phyloP scores from a whole-genome alignment of 2,329 filamentous ascomycete genomes.

The Cladophialophora chaetospira region DNA sequence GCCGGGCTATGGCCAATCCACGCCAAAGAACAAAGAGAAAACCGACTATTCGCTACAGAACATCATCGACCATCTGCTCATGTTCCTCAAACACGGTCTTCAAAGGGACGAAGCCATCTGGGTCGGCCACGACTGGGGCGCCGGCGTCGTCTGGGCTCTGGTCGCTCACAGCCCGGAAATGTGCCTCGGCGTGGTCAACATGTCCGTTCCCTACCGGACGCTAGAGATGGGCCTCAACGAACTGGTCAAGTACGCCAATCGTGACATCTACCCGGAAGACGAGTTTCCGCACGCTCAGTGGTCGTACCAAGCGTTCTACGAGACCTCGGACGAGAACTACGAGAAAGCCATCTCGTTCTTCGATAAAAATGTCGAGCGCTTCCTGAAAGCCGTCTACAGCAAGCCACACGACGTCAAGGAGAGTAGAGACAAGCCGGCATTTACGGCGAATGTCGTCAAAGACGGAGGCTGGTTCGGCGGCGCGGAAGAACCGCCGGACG shows the following conservation, averaged over 20 bases:
- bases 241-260: conserved; percentile 42
- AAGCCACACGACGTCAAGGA: background rate
- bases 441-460: conserved; percentile 28
- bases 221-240: conserved; percentile 46
- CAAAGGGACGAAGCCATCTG: conserved; percentile 29
- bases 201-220: conserved; percentile 46
- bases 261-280: conserved; percentile 49
- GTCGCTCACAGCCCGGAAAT: conserved; percentile 22
- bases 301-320: conserved; percentile 21
- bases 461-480: conserved; percentile 32
- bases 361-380: conserved; percentile 12
- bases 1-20: conserved; percentile 41
- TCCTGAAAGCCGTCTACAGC: conserved; percentile 11
- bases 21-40: conserved; percentile 10
- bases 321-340: conserved; percentile 7
- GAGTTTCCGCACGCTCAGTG: conserved; percentile 37
- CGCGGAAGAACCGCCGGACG: conserved; percentile 2
- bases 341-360: conserved; percentile 15
- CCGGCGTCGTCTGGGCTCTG: conserved; percentile 24
- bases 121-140: conserved; percentile 34
- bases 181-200: conserved; percentile 20
- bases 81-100: conserved; percentile 16
- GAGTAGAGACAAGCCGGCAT: conserved; percentile 6
- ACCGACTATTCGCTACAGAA: conserved; percentile 15
- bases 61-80: conserved; percentile 13